Evolutionary conservation across 495 filamentous ascomycete species (phyloP).

Genomic region (Opeltia flavorubescens): DNA sequence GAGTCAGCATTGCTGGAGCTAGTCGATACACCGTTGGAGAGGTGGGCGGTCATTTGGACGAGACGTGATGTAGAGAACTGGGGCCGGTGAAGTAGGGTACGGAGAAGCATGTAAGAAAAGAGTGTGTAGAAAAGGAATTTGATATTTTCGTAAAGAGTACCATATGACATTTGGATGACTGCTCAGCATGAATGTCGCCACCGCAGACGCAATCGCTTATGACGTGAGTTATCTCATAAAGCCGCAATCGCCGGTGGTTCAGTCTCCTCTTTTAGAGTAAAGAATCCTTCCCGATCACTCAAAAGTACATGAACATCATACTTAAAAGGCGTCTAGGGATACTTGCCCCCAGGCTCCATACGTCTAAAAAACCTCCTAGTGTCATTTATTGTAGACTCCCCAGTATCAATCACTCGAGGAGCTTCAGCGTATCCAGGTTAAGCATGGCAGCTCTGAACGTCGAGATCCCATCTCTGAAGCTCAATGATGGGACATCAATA

Average conservation of each 20-base stretch:
- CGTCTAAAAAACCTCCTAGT: neutral
- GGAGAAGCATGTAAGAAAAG: slow-evolving; percentile 25
- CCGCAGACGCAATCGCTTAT: neutral
- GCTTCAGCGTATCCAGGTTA: no score
- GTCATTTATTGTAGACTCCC: no score
- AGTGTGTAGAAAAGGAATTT: neutral
- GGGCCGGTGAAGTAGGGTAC: slow-evolving; percentile 16
- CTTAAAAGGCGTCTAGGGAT: no score
- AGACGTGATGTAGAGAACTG: slow-evolving; percentile 21
- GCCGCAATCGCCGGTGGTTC: neutral
- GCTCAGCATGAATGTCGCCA: neutral
- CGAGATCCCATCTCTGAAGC: slow-evolving; percentile 37
- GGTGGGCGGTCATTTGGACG: slow-evolving; percentile 39
- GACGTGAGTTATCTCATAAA: neutral
- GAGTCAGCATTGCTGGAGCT: slow-evolving; percentile 9
- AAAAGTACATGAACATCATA: no score
- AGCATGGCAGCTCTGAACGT: slow-evolving; percentile 16
- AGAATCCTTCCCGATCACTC: no score
- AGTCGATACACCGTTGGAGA: slow-evolving; percentile 26
- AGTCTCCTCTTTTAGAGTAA: no score
- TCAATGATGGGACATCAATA: slow-evolving; percentile 61
- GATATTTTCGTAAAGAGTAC: neutral
- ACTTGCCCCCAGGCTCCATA: no score
- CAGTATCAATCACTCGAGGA: no score
- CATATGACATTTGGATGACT: neutral